Evolutionary conservation across 1,284 basidiomycete species (phyloP).

Genomic region (Exobasidium rhododendri): DNA sequence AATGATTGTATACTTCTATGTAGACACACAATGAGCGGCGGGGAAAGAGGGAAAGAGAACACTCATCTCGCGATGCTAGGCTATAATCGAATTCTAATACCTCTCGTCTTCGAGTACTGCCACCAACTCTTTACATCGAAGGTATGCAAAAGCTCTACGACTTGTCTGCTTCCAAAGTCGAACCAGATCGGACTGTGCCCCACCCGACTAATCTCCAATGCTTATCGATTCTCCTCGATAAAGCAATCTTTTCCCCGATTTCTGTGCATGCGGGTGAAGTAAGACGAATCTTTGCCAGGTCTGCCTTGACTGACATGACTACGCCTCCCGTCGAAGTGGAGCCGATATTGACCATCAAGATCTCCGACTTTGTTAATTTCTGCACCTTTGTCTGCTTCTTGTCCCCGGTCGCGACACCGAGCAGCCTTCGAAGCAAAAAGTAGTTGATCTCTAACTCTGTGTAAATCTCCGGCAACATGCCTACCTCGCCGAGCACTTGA

Average conservation of each 20-base stretch:
- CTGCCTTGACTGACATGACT: conserved; percentile 51
- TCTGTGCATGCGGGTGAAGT: conserved; percentile 53
- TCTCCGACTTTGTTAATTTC: conserved; percentile 88
- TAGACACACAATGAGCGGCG: too few species aligned
- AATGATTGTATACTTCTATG: neutral
- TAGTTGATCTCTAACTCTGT: conserved; percentile 81
- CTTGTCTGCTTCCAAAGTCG: conserved; percentile 46
- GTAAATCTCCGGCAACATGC: conserved; percentile 88
- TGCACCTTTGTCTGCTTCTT: conserved; percentile 91
- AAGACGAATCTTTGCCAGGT: conserved; percentile 53
- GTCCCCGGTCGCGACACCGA: conserved; percentile 98
- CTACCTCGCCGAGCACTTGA: conserved; percentile 89
- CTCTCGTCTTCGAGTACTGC: neutral
- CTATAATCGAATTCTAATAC: too few species aligned
- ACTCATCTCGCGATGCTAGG: neutral
- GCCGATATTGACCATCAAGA: conserved; percentile 64
- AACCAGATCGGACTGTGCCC: conserved; percentile 48
- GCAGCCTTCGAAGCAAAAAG: conserved; percentile 66
- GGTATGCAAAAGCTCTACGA: neutral
- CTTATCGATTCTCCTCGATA: conserved; percentile 65
- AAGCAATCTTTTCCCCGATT: conserved; percentile 54
- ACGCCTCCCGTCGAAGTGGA: conserved; percentile 50
- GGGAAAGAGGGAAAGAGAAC: neutral
- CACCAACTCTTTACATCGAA: neutral
- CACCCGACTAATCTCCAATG: conserved; percentile 74